A percentile compares a stretch with the other conserved stretches of the same genome.
Conservation (phyloP, 2,329 filamentous ascomycete genomes). For the Fusarium sp. region DNA sequence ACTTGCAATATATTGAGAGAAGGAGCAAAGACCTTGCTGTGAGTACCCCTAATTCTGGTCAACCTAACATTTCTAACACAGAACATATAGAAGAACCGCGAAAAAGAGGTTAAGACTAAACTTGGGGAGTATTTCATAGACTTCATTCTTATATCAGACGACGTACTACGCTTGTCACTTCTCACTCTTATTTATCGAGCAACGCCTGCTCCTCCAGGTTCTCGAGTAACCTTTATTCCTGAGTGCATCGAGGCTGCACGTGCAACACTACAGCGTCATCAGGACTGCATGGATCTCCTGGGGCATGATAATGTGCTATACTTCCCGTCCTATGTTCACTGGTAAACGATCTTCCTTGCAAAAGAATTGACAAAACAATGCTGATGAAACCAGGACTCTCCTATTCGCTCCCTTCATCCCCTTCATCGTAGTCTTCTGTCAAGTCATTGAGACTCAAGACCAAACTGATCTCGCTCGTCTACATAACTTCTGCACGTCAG, state of each 20-base stretch:
- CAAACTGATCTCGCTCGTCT: slow-evolving; percentile 60
- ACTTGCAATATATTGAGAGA: slow-evolving; percentile 47
- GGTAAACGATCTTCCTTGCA: slow-evolving; percentile 47
- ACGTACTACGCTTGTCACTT: slow-evolving; percentile 57
- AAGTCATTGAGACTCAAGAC: slow-evolving; percentile 60
- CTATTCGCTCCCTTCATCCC: slow-evolving; percentile 65
- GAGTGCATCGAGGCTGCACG: slow-evolving; percentile 59
- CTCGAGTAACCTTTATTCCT: slow-evolving; percentile 53
- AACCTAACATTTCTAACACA: slow-evolving; percentile 2
- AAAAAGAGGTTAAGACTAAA: slow-evolving; percentile 39
- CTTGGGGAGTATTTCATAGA: slow-evolving; percentile 50
- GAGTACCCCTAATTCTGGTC: background rate
- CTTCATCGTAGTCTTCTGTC: slow-evolving; percentile 65
- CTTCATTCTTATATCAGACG: slow-evolving; percentile 54
- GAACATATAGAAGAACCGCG: slow-evolving; percentile 28
- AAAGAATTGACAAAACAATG: background rate
- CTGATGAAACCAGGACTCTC: slow-evolving; percentile 53
- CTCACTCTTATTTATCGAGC: slow-evolving; percentile 59
- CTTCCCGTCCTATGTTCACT: slow-evolving; percentile 57
- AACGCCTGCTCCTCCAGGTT: slow-evolving; percentile 47
- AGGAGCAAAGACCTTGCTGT: slow-evolving; percentile 33
- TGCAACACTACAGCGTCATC: slow-evolving; percentile 55
- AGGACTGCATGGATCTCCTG: slow-evolving; percentile 56
- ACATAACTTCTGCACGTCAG: slow-evolving; percentile 62
- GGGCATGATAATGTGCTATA: slow-evolving; percentile 53